phyloP scores from a whole-genome alignment of 805 yeast genomes.

The Blastobotrys mokoenaii region DNA sequence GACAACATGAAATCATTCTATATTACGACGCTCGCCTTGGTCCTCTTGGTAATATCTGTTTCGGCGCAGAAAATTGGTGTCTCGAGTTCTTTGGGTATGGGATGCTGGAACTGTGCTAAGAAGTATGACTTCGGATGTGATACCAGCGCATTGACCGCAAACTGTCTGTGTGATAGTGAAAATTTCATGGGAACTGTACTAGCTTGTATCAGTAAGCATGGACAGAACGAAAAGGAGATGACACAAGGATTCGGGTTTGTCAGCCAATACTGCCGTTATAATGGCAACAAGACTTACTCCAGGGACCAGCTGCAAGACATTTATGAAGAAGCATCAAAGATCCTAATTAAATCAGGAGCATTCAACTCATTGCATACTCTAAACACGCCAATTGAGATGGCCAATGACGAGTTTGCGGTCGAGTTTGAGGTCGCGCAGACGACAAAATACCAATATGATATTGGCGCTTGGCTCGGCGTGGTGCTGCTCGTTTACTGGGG shows the following conservation, averaged over 20 bases:
- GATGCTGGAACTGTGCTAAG: conserved; percentile 27
- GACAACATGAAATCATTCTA: not conserved
- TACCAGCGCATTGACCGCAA: conserved; percentile 4
- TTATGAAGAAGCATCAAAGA: not conserved
- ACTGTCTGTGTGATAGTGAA: conserved; percentile 23
- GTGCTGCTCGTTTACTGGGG: conserved; percentile 28
- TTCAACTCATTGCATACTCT: conserved; percentile 3
- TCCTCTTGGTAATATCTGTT: not conserved
- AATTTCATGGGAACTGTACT: conserved; percentile 26
- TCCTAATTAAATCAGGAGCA: not conserved
- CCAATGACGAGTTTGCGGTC: conserved; percentile 3
- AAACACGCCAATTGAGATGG: conserved; percentile 13
- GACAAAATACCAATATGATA: conserved; percentile 22
- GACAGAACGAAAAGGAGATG: conserved; percentile 18
- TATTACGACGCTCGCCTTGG: not conserved
- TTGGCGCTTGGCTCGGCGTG: conserved; percentile 25
- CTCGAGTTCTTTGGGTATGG: conserved; percentile 24
- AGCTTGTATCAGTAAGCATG: conserved; percentile 21
- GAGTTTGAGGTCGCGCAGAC: conserved; percentile 20
- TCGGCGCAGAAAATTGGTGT: conserved; percentile 26
- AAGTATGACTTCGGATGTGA: conserved; percentile 25
- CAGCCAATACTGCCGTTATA: conserved; percentile 23
- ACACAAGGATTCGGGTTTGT: conserved; percentile 22
- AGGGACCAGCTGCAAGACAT: conserved; percentile 20
- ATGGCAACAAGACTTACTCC: conserved; percentile 21